Base-by-base conservation (phyloP, 1,284 basidiomycete genomes). In the Leccinum holopus region DNA sequence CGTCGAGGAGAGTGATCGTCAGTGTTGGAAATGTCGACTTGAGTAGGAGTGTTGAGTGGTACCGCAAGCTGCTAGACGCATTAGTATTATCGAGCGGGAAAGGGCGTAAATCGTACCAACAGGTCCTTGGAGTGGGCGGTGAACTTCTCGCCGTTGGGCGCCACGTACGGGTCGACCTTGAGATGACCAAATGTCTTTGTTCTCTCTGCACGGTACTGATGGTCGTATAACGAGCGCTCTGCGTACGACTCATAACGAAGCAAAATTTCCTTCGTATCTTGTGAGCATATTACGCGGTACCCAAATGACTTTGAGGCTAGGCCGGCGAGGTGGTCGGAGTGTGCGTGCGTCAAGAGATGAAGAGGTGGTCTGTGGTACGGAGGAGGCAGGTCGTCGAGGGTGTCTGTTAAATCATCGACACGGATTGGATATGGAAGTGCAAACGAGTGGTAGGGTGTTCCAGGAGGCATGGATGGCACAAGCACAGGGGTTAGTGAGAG, bases 201-300 rank as follows among this genome's bases (percentile, higher is more conserved):
- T 54, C 79, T 83, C 69, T 87, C 80, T 30, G 84, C 80, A 44
- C 83, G 66, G 44, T 68, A 80, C 3, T 87, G 82, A 58, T 78
- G 70, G 58, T 87, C 81, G 67, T 78, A 80, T 52, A 85, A 69
- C 37, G 83, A 79, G 49, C 92, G 80, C 66, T 92, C 88, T 14
- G 75, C 76, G 63, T 86, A 88, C 1, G 86, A 81, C 69, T 95
- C 91, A 66, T 92, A 86, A 55, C 83, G 80, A 21, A 95, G 75
- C 1, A 95, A 77, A 88, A 95, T 93, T 60, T 88, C 82, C 75
- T 94, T 95, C 11, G 93, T 87, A 73, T 94, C 91, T 10, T 78
- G 75, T 0, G 92, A 92, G 74, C 93, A 95, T 57, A 92, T 74
- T 11, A 95, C 84, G 3, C 77, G 81, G 33, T 83, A 81, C 2